These are phyloP conservation scores for Aaosphaeria pasadenensis DNA, from an alignment of 2,329 filamentous ascomycete genomes.

Conservation along the genomic window DNA sequence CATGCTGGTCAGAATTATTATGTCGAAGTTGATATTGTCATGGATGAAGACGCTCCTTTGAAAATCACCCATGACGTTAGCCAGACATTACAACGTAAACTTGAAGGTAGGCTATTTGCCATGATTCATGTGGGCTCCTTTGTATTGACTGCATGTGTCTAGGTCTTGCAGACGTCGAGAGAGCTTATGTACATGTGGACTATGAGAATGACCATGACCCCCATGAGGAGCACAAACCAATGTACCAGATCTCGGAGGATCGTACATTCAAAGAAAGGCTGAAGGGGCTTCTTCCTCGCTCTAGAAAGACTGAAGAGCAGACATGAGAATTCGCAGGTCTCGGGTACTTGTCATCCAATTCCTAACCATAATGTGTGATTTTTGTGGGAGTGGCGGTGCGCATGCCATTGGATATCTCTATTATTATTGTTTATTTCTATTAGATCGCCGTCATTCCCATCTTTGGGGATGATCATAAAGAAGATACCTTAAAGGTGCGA, in stretches of 20 bases:
- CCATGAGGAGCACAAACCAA: constrained; percentile 38
- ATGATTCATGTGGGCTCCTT: not conserved
- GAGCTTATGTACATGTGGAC: constrained; percentile 51
- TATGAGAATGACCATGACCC: constrained; percentile 42
- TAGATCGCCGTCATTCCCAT: not conserved
- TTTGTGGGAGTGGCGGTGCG: not conserved
- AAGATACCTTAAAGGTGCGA: no score
- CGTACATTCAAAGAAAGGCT: constrained; percentile 33
- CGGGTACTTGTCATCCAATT: not conserved
- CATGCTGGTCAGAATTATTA: constrained; percentile 61
- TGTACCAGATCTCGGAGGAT: constrained; percentile 32
- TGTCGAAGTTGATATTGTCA: constrained; percentile 61
- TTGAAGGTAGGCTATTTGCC: constrained; percentile 46
- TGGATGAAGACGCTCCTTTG: constrained; percentile 55
- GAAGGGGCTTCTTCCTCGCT: constrained; percentile 21
- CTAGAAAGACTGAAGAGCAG: constrained; percentile 15
- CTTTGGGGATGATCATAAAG: not conserved
- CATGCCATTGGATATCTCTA: not conserved
- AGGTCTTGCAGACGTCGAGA: constrained; percentile 38
- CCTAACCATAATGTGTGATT: not conserved
- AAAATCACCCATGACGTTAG: constrained; percentile 60
- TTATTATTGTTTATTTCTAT: not conserved
- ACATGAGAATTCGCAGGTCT: not conserved
- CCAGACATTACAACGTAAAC: constrained; percentile 59
- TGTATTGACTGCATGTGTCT: constrained; percentile 6